phyloP scores from a whole-genome alignment of 2,329 filamentous ascomycete species.

The Colletotrichum somersetense region DNA sequence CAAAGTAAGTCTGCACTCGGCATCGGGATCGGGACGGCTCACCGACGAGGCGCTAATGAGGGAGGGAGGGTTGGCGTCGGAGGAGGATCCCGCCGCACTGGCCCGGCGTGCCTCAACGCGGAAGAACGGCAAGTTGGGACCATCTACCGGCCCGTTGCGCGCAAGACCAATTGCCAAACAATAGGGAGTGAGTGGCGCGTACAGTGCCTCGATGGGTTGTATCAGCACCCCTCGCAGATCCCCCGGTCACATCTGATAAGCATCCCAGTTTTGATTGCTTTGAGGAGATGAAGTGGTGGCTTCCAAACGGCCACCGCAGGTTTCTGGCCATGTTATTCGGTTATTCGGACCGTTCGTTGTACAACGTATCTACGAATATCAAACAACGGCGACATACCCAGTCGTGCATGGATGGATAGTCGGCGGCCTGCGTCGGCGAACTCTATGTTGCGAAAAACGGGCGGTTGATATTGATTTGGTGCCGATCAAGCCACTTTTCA shows the following conservation, averaged over 20 bases:
- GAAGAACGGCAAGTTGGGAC: slow-evolving; percentile 7
- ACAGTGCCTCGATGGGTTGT: not conserved
- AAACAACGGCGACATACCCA: too few species aligned
- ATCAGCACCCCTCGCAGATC: not conserved
- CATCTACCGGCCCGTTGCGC: slow-evolving; percentile 10
- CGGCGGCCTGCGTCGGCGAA: not conserved
- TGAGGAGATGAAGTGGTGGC: not conserved
- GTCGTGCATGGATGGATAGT: too few species aligned
- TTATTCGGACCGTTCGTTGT: too few species aligned
- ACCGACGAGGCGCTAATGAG: slow-evolving; percentile 2
- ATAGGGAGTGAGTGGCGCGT: slow-evolving; percentile 2
- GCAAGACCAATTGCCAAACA: slow-evolving; percentile 13
- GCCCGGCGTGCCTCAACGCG: slow-evolving; percentile 9
- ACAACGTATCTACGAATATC: too few species aligned
- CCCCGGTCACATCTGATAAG: slow-evolving; percentile 25
- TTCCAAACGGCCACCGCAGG: slow-evolving; percentile 2
- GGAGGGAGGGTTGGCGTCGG: slow-evolving; percentile 10
- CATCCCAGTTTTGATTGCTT: not conserved
- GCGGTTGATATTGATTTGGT: not conserved
- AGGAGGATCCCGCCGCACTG: slow-evolving; percentile 20
- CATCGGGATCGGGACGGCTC: slow-evolving; percentile 26
- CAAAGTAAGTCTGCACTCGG: slow-evolving; percentile 8
- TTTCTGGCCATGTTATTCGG: not conserved
- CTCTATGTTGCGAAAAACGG: not conserved
- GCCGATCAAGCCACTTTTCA: slow-evolving; percentile 19